phyloP scores from a whole-genome alignment of 2,329 filamentous ascomycete genomes.

The Cercospora citrullina region DNA sequence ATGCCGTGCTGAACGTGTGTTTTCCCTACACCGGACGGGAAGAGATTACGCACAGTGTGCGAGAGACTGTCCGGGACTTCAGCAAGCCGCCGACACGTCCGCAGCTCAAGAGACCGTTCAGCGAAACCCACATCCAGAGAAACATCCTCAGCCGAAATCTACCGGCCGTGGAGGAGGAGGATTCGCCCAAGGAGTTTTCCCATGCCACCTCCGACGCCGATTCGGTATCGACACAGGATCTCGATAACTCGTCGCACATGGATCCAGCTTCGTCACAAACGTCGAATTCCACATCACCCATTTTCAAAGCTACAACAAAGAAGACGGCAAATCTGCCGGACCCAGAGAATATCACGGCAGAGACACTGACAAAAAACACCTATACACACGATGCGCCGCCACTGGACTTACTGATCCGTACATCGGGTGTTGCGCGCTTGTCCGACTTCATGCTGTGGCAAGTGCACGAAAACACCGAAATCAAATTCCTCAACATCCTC shows the following conservation, averaged over 20 bases:
- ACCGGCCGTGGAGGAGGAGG: constrained; percentile 43
- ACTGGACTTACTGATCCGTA: constrained; percentile 85
- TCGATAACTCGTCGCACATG: constrained; percentile 37
- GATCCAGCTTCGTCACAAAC: constrained; percentile 43
- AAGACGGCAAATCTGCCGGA: constrained; percentile 54
- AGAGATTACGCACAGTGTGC: constrained; percentile 89
- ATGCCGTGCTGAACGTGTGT: constrained; percentile 83
- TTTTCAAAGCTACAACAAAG: constrained; percentile 35
- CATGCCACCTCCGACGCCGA: constrained; percentile 27
- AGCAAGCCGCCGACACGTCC: constrained; percentile 58
- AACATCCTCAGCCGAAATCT: constrained; percentile 64
- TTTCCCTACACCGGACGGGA: constrained; percentile 96
- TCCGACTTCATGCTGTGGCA: constrained; percentile 99
- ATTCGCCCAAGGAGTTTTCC: constrained; percentile 17
- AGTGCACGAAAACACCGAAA: constrained; percentile 86
- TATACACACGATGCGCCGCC: constrained; percentile 85
- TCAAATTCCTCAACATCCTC: constrained; percentile 86
- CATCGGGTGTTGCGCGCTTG: constrained; percentile 85
- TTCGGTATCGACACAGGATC: constrained; percentile 32
- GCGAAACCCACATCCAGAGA: constrained; percentile 80
- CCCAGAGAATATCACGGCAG: constrained; percentile 80
- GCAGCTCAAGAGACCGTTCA: constrained; percentile 67
- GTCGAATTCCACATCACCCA: constrained; percentile 42
- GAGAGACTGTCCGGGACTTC: constrained; percentile 83
- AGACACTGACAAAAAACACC: constrained; percentile 80